phyloP scores from a whole-genome alignment of 331 rosid species.

The Saraca asoca region DNA sequence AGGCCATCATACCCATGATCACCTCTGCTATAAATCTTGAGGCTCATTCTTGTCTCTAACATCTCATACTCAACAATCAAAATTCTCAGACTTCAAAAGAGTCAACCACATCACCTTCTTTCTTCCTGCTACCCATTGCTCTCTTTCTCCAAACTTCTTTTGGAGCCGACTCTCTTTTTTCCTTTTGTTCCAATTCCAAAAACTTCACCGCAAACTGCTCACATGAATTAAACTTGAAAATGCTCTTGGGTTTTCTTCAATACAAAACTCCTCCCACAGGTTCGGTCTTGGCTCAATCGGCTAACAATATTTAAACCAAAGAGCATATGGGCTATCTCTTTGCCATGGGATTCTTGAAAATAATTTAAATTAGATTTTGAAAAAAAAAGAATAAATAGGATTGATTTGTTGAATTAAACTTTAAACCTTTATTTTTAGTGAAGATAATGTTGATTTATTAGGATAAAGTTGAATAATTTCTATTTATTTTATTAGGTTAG shows the following conservation, averaged over 20 bases:
- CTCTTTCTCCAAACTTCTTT: neutral
- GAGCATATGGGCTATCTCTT: neutral
- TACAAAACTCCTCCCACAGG: conserved; percentile 1
- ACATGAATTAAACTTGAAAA: neutral
- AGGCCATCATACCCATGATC: too few species aligned
- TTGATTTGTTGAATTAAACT: too few species aligned
- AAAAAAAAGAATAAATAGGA: too few species aligned
- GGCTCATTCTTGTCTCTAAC: too few species aligned
- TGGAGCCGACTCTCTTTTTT: neutral
- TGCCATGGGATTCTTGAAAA: too few species aligned
- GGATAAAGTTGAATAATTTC: too few species aligned
- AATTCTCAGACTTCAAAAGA: neutral
- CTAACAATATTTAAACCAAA: neutral
- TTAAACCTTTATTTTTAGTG: too few species aligned
- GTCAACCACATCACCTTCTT: neutral
- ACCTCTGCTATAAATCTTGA: conserved; percentile 1
- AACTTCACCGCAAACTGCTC: conserved; percentile 10
- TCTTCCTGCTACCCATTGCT: conserved; percentile 6
- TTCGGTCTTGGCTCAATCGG: neutral
- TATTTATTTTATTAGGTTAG: too few species aligned
- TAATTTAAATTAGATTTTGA: too few species aligned
- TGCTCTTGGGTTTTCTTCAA: conserved; percentile 1
- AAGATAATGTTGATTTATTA: too few species aligned
- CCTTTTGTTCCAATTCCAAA: neutral
- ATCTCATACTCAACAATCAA: neutral